These are phyloP conservation scores for Penicillium taxi DNA, from an alignment of 495 filamentous ascomycete species.

Conservation along the genomic window DNA sequence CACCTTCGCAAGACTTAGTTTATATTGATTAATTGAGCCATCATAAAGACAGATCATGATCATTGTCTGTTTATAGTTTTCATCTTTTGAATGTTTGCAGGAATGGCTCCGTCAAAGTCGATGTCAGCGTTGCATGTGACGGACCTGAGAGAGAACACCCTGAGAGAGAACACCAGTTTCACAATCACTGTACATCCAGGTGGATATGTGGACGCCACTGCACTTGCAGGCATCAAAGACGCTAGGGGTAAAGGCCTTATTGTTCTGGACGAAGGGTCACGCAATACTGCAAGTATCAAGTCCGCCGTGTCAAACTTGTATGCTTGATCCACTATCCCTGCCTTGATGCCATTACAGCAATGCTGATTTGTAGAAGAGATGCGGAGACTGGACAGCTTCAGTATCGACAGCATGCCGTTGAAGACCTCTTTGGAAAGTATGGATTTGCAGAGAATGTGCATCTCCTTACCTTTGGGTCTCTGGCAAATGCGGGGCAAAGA, in stretches of 20 bases:
- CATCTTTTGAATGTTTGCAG: background rate
- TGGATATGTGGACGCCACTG: slow-evolving; percentile 1
- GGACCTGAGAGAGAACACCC: background rate
- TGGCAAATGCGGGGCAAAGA: background rate
- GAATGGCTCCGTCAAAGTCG: background rate
- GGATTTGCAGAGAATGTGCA: slow-evolving; percentile 1
- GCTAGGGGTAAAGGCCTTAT: background rate
- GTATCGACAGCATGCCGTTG: background rate
- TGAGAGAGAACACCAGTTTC: background rate
- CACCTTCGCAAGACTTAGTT: too few relatives aligned
- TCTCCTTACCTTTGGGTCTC: background rate
- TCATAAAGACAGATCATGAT: too few relatives aligned
- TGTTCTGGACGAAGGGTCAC: background rate
- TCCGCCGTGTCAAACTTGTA: background rate
- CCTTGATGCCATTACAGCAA: background rate
- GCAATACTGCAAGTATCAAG: background rate
- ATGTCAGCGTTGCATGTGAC: background rate
- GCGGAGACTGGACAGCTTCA: background rate
- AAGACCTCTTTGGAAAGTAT: slow-evolving; percentile 1
- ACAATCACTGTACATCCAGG: background rate
- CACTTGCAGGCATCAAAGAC: background rate
- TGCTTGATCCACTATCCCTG: background rate
- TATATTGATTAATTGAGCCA: too few relatives aligned
- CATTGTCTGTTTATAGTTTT: background rate
- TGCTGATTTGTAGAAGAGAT: background rate